Base-by-base conservation (phyloP, 2,329 filamentous ascomycete genomes). In the Whalleya microplaca region DNA sequence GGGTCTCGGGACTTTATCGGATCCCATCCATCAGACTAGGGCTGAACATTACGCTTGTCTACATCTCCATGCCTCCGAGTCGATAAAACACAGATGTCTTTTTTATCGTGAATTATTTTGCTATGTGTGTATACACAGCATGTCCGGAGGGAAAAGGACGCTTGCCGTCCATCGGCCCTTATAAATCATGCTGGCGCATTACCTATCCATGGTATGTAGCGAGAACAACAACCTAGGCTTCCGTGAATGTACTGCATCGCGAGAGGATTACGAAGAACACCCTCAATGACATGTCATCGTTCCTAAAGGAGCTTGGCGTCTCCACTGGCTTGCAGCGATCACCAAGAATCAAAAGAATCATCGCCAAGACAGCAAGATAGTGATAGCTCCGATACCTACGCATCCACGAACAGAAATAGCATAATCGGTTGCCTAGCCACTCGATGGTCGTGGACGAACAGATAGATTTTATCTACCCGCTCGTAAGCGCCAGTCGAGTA, bases 311-410 rank as follows among this genome's bases (percentile, higher is more conserved):
- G 57, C 37, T 55, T 61, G 55, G 60, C 54, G 42, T 52, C 43
- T 58, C 57, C 60, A 56, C 55, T 52, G 23, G 52, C 50, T 55
- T 55, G 57, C 60, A 60, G 57, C 53, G 60, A 62, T 62, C 32
- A 37, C 32, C 32, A 12, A 37, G 32, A 6, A 16, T 37, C 32
- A 16, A 37, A n/a, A 37, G 32, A 37, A 37, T 37, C 60, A 54
- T 55, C 51, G 41, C 23, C 48, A 58, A 57, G 56, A 52, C 47
- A 27, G 53, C 48, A 58, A 57, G 56, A 52, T 49, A 27, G 53
- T 48, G 53, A 48, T 27, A 43, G 29, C 29, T 45, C 18, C 19
- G 40, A 47, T 49, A 41, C 37, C 37, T 56, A 48, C 48, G 27
- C 53, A 60, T 55, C 55, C 56, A 56, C 54, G 23, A 14, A 37